Evolutionary conservation across 306 rosid genomes (phyloP), one percentile per base, ranked within the genome.

Genomic region (Glycyrrhiza uralensis): DNA sequence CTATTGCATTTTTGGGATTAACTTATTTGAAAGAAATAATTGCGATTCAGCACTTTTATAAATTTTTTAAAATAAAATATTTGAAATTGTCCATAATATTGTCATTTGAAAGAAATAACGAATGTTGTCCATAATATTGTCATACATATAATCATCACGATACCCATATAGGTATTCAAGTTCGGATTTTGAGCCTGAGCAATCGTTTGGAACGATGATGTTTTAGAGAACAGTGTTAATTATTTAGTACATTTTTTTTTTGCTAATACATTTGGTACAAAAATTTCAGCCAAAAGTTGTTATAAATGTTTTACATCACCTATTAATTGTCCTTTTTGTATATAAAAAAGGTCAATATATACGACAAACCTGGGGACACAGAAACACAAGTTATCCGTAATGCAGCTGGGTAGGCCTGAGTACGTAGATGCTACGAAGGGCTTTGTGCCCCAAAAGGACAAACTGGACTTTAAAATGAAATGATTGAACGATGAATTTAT

Each of bases 401-500:
- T 54, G 76, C 61, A 67, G 70, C 65, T 72, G 45, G 35, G 20
- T 55, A 50, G 85, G 60, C 63, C 58, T 71, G 84, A 76, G 80
- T n/a, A n/a, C n/a, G n/a, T 83, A 80, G 90, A 92, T 80, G 88
- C 66, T 73, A 85, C 87, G 78, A 78, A 83, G n/a, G 74, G 76
- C 69, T 72, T 54, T 64, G 55, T 50, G 71, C 74, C 58, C 30
- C 71, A 30, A 71, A 30, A 62, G 52, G 85, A 86, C 91, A 87
- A 82, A 82, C 56, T 28, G 18, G 76, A 84, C 72, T 20, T 20
- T 61, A 38, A 72, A 19, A 20, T 64, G 13, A 51, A 77, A 77
- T 70, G 13, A 77, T 84, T 82, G 76, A 79, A 4, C 63, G 62
- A 72, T 47, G 22, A 17, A 50, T 70, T 71, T 52, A 51, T 7